Conservation (phyloP, 2,329 filamentous ascomycete genomes). For the Alternaria incomplexa region DNA sequence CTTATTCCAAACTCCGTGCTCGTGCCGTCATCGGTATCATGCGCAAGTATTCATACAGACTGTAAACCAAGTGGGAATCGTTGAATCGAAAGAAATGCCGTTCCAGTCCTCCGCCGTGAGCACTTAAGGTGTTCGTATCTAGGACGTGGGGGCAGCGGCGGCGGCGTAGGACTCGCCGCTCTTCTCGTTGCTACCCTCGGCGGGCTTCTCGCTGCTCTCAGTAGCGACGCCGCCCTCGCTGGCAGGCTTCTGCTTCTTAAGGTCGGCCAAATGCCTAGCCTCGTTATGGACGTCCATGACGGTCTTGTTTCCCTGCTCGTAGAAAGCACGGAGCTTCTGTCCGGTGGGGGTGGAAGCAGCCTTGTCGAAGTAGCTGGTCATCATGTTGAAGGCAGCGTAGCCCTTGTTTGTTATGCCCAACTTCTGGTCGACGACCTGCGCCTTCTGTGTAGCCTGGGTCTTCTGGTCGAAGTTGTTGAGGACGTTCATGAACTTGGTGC, state of each 20-base stretch:
- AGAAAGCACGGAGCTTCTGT: conserved; percentile 86
- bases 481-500: conserved; percentile 76
- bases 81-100: conserved; percentile 6
- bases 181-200: conserved; percentile 23
- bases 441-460: conserved; percentile 86
- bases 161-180: conserved; percentile 11
- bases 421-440: conserved; percentile 80
- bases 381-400: conserved; percentile 67
- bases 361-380: conserved; percentile 94
- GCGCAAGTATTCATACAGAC: conserved; percentile 14
- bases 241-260: conserved; percentile 67
- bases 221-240: conserved; percentile 50
- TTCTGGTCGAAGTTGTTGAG: conserved; percentile 80
- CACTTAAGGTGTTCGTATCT: background rate
- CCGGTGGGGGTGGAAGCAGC: conserved; percentile 86
- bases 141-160: conserved; percentile 18
- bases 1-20: conserved; percentile 11
- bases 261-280: conserved; percentile 82
- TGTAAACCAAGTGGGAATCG: conserved; percentile 19
- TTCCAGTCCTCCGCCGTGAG: background rate
- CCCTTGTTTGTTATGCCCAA: conserved; percentile 82
- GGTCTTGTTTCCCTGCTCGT: conserved; percentile 82
- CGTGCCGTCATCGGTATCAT: conserved; percentile 8
- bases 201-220: conserved; percentile 53
- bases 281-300: conserved; percentile 93